phyloP scores from a whole-genome alignment of 2,329 filamentous ascomycete species.

The Aspergillus pseudonomiae region DNA sequence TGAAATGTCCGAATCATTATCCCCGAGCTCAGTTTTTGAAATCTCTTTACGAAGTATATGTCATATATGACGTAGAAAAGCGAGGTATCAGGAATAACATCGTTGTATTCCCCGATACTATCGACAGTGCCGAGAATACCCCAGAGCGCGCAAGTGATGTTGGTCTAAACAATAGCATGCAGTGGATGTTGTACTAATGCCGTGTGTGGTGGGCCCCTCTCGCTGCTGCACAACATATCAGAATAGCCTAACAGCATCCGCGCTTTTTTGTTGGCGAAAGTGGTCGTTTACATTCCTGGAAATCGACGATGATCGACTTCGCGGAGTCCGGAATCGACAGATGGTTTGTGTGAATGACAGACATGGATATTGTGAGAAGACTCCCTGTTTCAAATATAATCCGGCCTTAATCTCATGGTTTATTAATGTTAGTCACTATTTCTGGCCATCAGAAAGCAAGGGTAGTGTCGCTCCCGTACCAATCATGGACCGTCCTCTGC shows the following conservation, averaged over 20 bases:
- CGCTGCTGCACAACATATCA: constrained; percentile 16
- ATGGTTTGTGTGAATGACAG: neutral
- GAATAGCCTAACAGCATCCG: constrained; percentile 1
- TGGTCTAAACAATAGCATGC: constrained; percentile 3
- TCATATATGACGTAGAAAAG: neutral
- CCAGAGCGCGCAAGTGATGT: neutral
- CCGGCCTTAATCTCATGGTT: neutral
- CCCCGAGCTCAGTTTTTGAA: neutral
- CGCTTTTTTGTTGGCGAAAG: constrained; percentile 6
- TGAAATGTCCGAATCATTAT: neutral
- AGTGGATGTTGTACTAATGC: constrained; percentile 10
- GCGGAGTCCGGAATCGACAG: neutral
- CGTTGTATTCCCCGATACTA: neutral
- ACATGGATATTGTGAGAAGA: neutral
- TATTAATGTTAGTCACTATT: neutral
- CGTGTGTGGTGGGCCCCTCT: constrained; percentile 13
- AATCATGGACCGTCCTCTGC: neutral
- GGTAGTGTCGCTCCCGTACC: neutral
- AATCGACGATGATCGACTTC: constrained; percentile 8
- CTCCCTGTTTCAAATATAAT: constrained; percentile 1
- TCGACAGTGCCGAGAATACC: neutral
- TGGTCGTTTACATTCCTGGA: constrained; percentile 10
- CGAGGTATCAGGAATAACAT: neutral
- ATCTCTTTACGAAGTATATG: neutral
- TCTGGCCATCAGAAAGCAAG: neutral